Conservation (phyloP, 2,329 filamentous ascomycete species). For the Ceratocystis albifundus region DNA sequence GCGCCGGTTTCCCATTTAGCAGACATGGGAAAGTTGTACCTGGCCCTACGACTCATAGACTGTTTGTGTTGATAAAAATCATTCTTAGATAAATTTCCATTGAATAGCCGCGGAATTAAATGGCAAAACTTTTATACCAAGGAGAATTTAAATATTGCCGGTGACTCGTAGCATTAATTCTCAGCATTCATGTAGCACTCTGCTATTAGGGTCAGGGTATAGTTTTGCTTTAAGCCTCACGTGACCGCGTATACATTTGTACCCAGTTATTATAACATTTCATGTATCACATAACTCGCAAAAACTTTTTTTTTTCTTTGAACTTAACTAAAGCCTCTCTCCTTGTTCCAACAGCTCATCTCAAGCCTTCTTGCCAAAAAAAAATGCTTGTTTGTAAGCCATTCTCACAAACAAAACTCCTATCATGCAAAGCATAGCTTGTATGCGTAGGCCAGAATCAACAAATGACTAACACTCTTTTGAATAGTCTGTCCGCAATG, state of each 20-base stretch:
- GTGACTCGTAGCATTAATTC: too few relatives aligned
- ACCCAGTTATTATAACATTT: too few relatives aligned
- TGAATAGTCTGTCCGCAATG: conserved; percentile 65
- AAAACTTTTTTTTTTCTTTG: conserved; percentile 3
- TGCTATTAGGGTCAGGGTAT: background rate
- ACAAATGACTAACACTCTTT: conserved; percentile 24
- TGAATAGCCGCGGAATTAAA: too few relatives aligned
- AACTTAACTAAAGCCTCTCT: background rate
- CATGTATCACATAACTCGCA: too few relatives aligned
- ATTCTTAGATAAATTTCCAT: too few relatives aligned
- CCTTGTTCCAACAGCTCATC: background rate
- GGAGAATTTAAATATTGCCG: background rate
- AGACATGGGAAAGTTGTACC: background rate
- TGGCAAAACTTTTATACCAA: too few relatives aligned
- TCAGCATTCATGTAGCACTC: too few relatives aligned
- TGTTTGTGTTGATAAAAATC: conserved; percentile 1
- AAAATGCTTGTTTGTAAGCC: conserved; percentile 55
- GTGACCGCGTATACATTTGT: background rate
- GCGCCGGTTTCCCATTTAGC: background rate
- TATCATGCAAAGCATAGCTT: too few relatives aligned
- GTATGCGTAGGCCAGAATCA: background rate
- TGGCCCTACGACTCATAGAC: background rate
- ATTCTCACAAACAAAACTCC: background rate
- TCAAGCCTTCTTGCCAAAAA: background rate
- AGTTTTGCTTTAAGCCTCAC: background rate